Percentiles rank a stretch among this genome's conserved stretches.
phyloP scores from a whole-genome alignment of 352 stramenopile genomes.

The Pythium vanterpoolii region DNA sequence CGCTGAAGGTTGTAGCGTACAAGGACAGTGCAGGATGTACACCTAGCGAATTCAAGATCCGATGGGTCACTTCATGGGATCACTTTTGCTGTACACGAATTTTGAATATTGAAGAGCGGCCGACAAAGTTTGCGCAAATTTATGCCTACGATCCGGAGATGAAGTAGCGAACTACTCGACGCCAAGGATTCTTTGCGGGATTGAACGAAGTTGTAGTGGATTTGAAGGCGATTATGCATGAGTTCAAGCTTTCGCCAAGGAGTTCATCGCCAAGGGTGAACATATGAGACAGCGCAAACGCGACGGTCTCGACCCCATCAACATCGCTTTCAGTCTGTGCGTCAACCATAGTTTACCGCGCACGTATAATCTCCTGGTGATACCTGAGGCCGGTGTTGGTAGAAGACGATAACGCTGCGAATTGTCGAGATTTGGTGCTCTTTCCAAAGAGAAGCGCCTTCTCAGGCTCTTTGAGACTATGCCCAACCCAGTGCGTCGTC shows the following conservation, averaged over 20 bases:
- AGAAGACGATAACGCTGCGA: slow-evolving; percentile 2
- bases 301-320: background rate
- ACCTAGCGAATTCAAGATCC: slow-evolving; percentile 10
- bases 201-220: slow-evolving; percentile 6
- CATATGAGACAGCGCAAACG: background rate
- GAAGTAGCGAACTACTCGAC: slow-evolving; percentile 6
- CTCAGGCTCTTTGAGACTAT: slow-evolving; percentile 10
- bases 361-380: background rate
- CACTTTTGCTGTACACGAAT: background rate
- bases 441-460: background rate
- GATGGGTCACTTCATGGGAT: slow-evolving; percentile 11
- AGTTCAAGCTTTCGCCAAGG: slow-evolving; percentile 3
- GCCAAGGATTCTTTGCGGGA: background rate
- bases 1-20: too few species aligned
- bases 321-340: background rate
- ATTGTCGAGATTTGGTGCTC: slow-evolving; percentile 10
- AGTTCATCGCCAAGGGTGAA: slow-evolving; percentile 19
- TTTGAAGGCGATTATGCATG: background rate
- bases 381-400: slow-evolving; percentile 8
- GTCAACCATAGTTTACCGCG: background rate
- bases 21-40: slow-evolving; percentile 5
- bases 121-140: slow-evolving; percentile 11
- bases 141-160: slow-evolving; percentile 11
- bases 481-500: slow-evolving; percentile 8
- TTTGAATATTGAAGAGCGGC: background rate